Evolutionary conservation across 192 early-diverging fungal genomes (phyloP), one percentile per base, ranked within the genome.

Genomic region (Coemansia sp.): DNA sequence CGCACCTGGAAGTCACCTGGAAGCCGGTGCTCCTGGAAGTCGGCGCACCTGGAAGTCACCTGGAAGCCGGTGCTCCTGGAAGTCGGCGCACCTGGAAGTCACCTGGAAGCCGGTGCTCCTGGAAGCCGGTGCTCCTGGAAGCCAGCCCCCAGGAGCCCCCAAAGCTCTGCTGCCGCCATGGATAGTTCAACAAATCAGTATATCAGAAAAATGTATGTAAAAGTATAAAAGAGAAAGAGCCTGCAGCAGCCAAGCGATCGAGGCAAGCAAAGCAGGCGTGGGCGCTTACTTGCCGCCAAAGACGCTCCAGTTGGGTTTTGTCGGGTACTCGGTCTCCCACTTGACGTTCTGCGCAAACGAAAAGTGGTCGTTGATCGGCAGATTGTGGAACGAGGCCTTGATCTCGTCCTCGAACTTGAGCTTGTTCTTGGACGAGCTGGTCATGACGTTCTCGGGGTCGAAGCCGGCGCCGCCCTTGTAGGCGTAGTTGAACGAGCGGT

Each of bases 401-500:
- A 84, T 84, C 60, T 84, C 75, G 66, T 84, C 83, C 68, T 80
- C 83, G 58, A 80, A 84, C 63, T 77, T 80, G 69, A 76, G 71
- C 69, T 77, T 76, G 62, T 80, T 80, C 71, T 76, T 77, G 0
- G 75, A 80, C 65, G 83, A 84, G 67, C 67, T 75, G 67, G 69
- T 76, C 83, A 84, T 84, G n/a, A 84, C 75, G 53, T 76, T 71
- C 72, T 80, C 78, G 12, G 83, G 83, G 30, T 80, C 83, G 39
- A 84, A 84, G n/a, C 74, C 74, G 18, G 75, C 76, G 12, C 73
- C 77, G 68, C 82, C 82, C 72, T 75, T 76, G 75, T 80, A 84
- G 20, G 83, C 77, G 59, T 84, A 84, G 83, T 84, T 84, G 75
- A 84, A 84, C 60, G 77, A 80, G 35, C 83, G 77, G 72, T 84